Base-by-base conservation (phyloP, 2,329 filamentous ascomycete genomes). In the Monilinia polystroma region DNA sequence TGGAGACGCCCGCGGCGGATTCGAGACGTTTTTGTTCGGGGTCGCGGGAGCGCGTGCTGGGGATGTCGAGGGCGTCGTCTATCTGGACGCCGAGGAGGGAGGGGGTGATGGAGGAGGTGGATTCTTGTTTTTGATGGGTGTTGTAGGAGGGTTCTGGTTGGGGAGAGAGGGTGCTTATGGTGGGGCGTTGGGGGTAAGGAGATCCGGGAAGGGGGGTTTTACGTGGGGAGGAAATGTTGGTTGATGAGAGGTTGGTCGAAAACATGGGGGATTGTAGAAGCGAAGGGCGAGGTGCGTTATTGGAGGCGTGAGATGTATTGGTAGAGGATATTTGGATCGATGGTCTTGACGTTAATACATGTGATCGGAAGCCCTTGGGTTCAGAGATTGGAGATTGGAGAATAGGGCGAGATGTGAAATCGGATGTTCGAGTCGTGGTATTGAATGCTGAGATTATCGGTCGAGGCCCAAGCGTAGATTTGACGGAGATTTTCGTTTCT, bases 1-100 rank as follows among this genome's bases (percentile, higher is more conserved):
- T 90, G 1, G 87, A 89, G 56, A 88, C 81, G 75, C 89, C 84
- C 4, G 88, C 86, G 1, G 87, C 85, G 54, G 81, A 81, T 69
- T 83, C 82, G 18, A 84, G 76, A 8, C 78, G 80, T 29, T 76
- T 75, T 70, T 82, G 79, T 23, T 68, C 53, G n/a, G 58, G 10
- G 23, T 62, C 53, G 3, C 29, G 53, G 16, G 29, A 51, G 29
- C 12, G 45, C 12, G 4, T 5, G n/a, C 8, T 2, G 7, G 29
- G 20, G 29, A 23, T 2, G 8, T 38, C 7, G 7, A 35, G 29
- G 4, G 32, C 11, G 4, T 65, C 32, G 38, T 63, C 56, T 47
- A 66, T 52, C 43, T 55, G 35, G 29, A 32, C 43, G 6, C 23
- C n/a, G 26, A 60, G 26, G 18, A 58, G 53, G 32, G 41, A 45